These are phyloP conservation scores for Jacaranda mimosifolia DNA, from an alignment of 257 asterid genomes.

Conservation along the genomic window DNA sequence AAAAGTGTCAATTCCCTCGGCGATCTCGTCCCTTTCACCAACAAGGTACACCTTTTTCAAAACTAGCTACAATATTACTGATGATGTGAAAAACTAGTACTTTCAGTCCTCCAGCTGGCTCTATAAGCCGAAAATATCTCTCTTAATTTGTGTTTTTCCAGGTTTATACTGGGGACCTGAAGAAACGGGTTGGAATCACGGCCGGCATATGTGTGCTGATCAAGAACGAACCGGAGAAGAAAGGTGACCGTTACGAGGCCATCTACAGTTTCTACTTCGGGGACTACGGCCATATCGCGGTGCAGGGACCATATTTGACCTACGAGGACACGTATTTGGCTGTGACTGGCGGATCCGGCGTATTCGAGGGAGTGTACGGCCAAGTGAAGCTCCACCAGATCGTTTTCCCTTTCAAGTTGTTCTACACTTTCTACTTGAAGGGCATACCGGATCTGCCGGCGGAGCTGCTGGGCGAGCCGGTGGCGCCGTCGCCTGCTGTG, in stretches of 20 bases:
- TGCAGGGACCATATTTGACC: constrained; percentile 87
- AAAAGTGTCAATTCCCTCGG: constrained; percentile 80
- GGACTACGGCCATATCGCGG: constrained; percentile 88
- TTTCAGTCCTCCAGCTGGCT: too few species aligned
- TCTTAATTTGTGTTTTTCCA: constrained; percentile 25
- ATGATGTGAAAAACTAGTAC: too few species aligned
- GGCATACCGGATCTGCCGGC: constrained; percentile 84
- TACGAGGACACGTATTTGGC: constrained; percentile 86
- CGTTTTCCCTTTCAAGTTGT: constrained; percentile 87
- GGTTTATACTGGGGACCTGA: constrained; percentile 79
- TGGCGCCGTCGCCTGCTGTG: constrained; percentile 75
- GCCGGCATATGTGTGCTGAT: constrained; percentile 84
- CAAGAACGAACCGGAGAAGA: constrained; percentile 87
- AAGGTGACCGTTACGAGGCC: constrained; percentile 92
- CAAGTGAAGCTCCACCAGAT: constrained; percentile 90
- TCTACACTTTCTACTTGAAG: constrained; percentile 85
- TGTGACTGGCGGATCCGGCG: constrained; percentile 96
- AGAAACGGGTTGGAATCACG: constrained; percentile 85
- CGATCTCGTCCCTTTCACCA: constrained; percentile 94
- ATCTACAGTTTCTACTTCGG: constrained; percentile 92
- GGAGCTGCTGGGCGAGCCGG: constrained; percentile 71
- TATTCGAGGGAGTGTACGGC: constrained; percentile 89
- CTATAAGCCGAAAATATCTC: too few species aligned
- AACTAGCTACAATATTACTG: too few species aligned
- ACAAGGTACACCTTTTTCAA: constrained; percentile 58